Evolutionary conservation across 176 grass and related monocot genomes (phyloP).

Genomic region (Panicum miliaceum): DNA sequence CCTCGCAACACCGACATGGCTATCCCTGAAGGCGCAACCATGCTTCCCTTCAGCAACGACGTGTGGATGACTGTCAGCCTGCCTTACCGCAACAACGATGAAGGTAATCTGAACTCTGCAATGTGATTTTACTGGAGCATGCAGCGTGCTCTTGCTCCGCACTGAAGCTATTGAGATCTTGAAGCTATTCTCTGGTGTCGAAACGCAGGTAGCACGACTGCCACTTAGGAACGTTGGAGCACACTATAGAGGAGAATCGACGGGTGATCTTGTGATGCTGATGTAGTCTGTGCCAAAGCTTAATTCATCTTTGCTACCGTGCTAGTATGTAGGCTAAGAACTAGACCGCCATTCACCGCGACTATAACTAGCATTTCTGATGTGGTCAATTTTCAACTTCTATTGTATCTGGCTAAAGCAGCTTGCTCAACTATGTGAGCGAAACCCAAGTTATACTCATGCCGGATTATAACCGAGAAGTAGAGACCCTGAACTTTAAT

Average conservation of each 20-base stretch:
- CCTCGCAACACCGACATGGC: constrained; percentile 41
- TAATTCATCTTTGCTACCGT: neutral
- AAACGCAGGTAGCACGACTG: constrained; percentile 28
- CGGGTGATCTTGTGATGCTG: neutral
- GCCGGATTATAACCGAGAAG: neutral
- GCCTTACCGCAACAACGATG: constrained; percentile 41
- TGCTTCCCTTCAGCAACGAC: constrained; percentile 67
- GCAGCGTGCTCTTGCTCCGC: neutral
- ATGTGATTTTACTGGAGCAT: neutral
- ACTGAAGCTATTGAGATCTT: constrained; percentile 31
- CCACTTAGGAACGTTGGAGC: neutral
- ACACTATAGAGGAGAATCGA: neutral
- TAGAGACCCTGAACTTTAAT: constrained; percentile 11
- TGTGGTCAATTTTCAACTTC: constrained; percentile 4
- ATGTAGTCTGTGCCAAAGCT: constrained; percentile 1
- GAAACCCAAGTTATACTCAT: neutral
- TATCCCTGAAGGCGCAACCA: constrained; percentile 49
- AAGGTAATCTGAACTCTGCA: constrained; percentile 48
- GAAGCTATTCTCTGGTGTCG: constrained; percentile 15
- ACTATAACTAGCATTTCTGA: neutral
- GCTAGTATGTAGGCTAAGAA: neutral
- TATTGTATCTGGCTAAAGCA: constrained; percentile 4
- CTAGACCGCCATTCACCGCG: neutral
- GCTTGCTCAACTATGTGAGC: neutral
- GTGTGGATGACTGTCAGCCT: constrained; percentile 71